A percentile compares a stretch with the other conserved stretches of the same genome.
These are phyloP conservation scores for Ocimum tenuiflorum DNA, from an alignment of 257 asterid species.

Conservation along the genomic window DNA sequence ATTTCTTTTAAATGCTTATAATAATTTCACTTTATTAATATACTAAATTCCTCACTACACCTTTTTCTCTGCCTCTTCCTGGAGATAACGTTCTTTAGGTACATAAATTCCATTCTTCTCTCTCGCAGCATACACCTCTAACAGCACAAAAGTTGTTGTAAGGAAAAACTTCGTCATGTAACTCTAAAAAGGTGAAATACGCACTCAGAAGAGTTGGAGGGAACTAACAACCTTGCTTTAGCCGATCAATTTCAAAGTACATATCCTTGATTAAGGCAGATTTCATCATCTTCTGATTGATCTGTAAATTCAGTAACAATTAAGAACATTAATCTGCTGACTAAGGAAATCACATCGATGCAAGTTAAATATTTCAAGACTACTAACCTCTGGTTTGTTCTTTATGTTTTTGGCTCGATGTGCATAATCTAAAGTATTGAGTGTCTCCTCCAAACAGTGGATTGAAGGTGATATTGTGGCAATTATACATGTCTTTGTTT, in stretches of 20 bases:
- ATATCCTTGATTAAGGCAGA: slow-evolving; percentile 61
- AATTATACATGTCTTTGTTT: slow-evolving; percentile 93
- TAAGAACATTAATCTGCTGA: not conserved
- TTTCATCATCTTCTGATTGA: slow-evolving; percentile 83
- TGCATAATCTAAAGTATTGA: slow-evolving; percentile 90
- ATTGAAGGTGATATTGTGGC: slow-evolving; percentile 95
- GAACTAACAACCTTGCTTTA: slow-evolving; percentile 68
- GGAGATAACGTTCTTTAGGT: slow-evolving; percentile 86
- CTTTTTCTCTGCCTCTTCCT: slow-evolving; percentile 95
- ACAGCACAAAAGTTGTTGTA: slow-evolving; percentile 6
- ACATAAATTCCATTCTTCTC: slow-evolving; percentile 89
- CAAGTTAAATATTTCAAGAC: slow-evolving; percentile 4
- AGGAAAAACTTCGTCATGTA: not conserved
- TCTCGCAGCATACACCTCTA: slow-evolving; percentile 94
- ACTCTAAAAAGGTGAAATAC: not conserved
- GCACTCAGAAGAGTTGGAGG: not conserved
- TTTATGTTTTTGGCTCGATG: slow-evolving; percentile 97
- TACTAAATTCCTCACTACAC: slow-evolving; percentile 27
- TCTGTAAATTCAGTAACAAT: slow-evolving; percentile 31
- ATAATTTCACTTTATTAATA: slow-evolving; percentile 4
- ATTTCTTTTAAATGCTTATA: not conserved
- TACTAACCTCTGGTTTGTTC: slow-evolving; percentile 90
- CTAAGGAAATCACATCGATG: slow-evolving; percentile 14
- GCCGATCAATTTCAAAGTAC: slow-evolving; percentile 74
- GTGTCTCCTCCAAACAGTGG: slow-evolving; percentile 86